Evolutionary conservation across 179 eudicot genomes (phyloP).

Genomic region (Heliamphora pulchella): DNA sequence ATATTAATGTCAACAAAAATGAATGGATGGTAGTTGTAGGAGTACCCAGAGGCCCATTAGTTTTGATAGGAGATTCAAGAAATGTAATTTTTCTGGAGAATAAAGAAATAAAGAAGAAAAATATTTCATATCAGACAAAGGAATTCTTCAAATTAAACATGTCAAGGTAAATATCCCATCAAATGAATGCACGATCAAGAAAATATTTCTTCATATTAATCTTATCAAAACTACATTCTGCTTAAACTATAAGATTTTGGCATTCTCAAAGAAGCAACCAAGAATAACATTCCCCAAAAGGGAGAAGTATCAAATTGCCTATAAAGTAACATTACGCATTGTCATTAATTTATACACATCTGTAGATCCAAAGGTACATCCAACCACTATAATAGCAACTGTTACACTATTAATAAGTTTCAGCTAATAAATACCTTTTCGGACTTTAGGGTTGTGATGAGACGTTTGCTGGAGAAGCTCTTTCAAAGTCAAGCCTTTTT

Average conservation of each 20-base stretch:
- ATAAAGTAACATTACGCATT: background rate
- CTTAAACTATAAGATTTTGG: background rate
- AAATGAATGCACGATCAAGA: background rate
- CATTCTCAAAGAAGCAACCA: background rate
- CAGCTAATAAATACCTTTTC: conserved; percentile 45
- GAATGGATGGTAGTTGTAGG: no score
- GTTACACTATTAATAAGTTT: background rate
- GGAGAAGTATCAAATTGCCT: background rate
- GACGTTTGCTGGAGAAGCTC: conserved; percentile 93
- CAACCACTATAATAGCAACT: background rate
- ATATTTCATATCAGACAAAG: background rate
- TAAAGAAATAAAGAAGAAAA: background rate
- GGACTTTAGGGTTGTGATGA: conserved; percentile 85
- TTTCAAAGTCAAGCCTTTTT: conserved; percentile 81
- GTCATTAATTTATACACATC: background rate
- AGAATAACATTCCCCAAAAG: background rate
- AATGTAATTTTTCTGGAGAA: background rate
- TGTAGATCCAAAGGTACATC: background rate
- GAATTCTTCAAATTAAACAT: background rate
- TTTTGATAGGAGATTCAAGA: background rate
- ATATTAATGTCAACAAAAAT: background rate
- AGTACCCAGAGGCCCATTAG: no score
- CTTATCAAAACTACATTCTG: no score
- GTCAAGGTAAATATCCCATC: background rate
- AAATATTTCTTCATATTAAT: background rate